Base-by-base conservation (phyloP, 2,329 filamentous ascomycete species). In the Fusarium globosum region DNA sequence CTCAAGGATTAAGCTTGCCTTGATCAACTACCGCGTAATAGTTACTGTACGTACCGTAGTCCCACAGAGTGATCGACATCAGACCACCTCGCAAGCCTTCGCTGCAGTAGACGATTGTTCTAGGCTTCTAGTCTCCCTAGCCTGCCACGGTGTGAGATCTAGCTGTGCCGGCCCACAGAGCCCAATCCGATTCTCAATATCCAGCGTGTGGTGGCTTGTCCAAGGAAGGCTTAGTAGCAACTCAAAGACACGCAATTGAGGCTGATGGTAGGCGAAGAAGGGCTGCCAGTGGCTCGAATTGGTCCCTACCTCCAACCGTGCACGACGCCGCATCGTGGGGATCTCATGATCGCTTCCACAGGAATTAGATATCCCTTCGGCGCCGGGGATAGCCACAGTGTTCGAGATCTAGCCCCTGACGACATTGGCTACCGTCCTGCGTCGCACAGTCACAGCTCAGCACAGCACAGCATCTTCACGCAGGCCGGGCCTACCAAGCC, bases 251-350 rank as follows among this genome's bases (percentile, higher is more conserved):
- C 63, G 43, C 48, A 41, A 39, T 46, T 39, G 53, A 63, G 45
- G 49, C 26, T 69, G 49, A 58, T 75, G 72, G 72, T 61, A 61
- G 46, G 65, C 23, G 56, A 67, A 45, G 35, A 42, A 52, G 26
- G n/a, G 49, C 21, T 59, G 35, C 53, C 45, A 69, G 51, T 75
- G 68, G 68, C 42, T 64, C 56, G 49, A 36, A 61, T 58, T 39
- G 57, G 52, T 61, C 61, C 62, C n/a, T 61, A 35, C 49, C 59
- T 74, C 46, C 65, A 77, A 57, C 75, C 72, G 72, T 77, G 75
- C 76, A 60, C 57, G 41, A 60, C 68, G 76, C 74, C 76, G 72
- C 76, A 77, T 78, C 76, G 72, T 76, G 74, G 74, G 67, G 76
- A 77, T 78, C 72, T 77, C 72, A 73, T 74, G 64, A 77, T 76